These are phyloP conservation scores for Rhododendron mucronatum DNA, from an alignment of 148 eudicot species.

Conservation along the genomic window DNA sequence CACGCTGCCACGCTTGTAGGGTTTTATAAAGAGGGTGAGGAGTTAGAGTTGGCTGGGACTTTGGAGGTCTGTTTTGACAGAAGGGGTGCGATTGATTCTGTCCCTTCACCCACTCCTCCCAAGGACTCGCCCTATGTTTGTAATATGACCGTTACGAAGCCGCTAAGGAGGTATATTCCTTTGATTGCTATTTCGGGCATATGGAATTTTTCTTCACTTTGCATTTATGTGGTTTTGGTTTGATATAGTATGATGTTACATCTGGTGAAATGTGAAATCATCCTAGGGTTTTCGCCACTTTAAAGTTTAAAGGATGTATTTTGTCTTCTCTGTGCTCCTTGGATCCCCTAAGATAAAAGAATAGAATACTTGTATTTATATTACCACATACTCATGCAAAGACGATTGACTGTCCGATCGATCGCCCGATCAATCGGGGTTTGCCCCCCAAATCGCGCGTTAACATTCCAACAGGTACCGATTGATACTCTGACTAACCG, in stretches of 20 bases:
- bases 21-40: conserved; percentile 37
- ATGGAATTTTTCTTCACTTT: neutral
- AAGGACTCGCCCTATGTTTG: conserved; percentile 75
- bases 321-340: neutral
- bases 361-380: too few relatives aligned
- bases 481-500: neutral
- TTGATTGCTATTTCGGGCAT: neutral
- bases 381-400: neutral
- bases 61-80: conserved; percentile 65
- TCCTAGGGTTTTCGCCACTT: neutral
- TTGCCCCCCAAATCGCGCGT: neutral
- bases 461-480: neutral
- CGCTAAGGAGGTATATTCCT: conserved; percentile 50
- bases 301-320: neutral
- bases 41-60: conserved; percentile 59
- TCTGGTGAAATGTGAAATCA: neutral
- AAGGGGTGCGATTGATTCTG: conserved; percentile 68
- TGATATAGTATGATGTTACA: neutral
- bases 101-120: conserved; percentile 80
- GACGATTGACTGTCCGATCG: neutral
- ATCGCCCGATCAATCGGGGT: neutral
- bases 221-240: neutral
- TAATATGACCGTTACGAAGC: conserved; percentile 78
- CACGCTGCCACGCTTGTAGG: conserved; percentile 70
- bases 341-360: neutral